Conservation (phyloP, 2,329 filamentous ascomycete species). For the Exserohilum turcica region DNA sequence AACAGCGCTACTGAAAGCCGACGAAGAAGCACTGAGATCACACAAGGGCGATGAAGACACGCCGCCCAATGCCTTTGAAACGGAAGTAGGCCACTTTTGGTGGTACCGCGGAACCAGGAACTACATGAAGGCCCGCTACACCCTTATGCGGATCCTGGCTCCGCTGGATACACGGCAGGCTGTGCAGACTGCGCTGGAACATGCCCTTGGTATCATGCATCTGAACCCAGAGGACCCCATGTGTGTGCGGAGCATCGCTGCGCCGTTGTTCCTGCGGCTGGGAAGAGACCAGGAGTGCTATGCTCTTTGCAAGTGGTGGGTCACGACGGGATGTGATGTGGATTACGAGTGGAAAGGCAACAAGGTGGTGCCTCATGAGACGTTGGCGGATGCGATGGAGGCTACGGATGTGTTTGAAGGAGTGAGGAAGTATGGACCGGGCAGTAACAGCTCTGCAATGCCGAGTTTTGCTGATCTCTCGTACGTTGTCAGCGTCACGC, state of each 20-base stretch:
- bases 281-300: constrained; percentile 59
- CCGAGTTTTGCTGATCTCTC: constrained; percentile 12
- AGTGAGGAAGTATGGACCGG: too few species aligned
- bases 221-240: background rate
- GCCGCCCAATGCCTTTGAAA: constrained; percentile 42
- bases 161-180: background rate
- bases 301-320: constrained; percentile 56
- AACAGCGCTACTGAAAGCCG: constrained; percentile 41
- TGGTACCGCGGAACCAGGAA: too few species aligned
- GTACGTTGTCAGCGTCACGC: constrained; percentile 28
- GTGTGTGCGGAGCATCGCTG: constrained; percentile 49
- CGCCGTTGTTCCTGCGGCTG: constrained; percentile 54
- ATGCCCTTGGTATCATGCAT: background rate
- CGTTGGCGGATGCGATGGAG: too few species aligned
- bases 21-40: constrained; percentile 37
- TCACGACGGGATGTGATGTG: constrained; percentile 22
- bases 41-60: constrained; percentile 35
- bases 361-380: too few species aligned
- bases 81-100: background rate
- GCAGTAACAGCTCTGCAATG: background rate
- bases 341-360: background rate
- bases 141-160: background rate
- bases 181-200: background rate
- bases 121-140: too few species aligned
- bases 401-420: too few species aligned